A percentile compares a stretch with the other conserved stretches of the same genome.
Evolutionary conservation across 2,329 filamentous ascomycete genomes (phyloP).

Genomic region (Fusarium nodosum): DNA sequence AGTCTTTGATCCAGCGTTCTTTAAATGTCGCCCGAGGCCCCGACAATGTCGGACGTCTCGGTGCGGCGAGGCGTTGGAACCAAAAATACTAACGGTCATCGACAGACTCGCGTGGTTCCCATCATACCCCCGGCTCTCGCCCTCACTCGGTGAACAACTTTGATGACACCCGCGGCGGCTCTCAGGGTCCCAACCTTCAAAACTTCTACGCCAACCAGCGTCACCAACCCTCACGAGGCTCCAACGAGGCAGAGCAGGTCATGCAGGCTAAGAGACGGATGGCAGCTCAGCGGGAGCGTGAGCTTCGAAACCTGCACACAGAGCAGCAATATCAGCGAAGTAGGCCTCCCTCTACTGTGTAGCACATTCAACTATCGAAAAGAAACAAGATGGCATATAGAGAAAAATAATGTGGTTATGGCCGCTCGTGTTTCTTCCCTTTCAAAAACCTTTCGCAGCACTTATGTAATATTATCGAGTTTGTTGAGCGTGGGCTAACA

Average conservation of each 20-base stretch:
- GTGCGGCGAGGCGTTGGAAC: slow-evolving; percentile 34
- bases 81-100: slow-evolving; percentile 43
- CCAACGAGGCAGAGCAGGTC: slow-evolving; percentile 95
- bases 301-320: slow-evolving; percentile 99
- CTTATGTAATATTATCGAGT: slow-evolving; percentile 48
- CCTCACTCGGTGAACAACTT: slow-evolving; percentile 90
- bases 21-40: slow-evolving; percentile 28
- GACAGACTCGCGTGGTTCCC: slow-evolving; percentile 78
- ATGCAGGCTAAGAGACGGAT: slow-evolving; percentile 99
- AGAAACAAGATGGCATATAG: slow-evolving; percentile 56
- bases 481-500: slow-evolving; percentile 56
- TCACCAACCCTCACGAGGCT: slow-evolving; percentile 86
- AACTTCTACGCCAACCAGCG: slow-evolving; percentile 95
- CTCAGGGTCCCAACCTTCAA: slow-evolving; percentile 83
- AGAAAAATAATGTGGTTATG: slow-evolving; percentile 52
- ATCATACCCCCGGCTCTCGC: slow-evolving; percentile 73
- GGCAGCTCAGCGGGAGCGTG: slow-evolving; percentile 98
- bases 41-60: slow-evolving; percentile 30
- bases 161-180: slow-evolving; percentile 76
- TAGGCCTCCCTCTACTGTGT: slow-evolving; percentile 86
- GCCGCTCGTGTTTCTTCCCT: slow-evolving; percentile 47
- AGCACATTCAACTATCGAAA: slow-evolving; percentile 63
- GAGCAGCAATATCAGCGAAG: slow-evolving; percentile 99
- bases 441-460: slow-evolving; percentile 44
- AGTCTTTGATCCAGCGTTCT: slow-evolving; percentile 67